Evolutionary conservation across 345 rosid genomes (phyloP), one percentile per base, ranked within the genome.

Genomic region (Eucalyptus polybractea): DNA sequence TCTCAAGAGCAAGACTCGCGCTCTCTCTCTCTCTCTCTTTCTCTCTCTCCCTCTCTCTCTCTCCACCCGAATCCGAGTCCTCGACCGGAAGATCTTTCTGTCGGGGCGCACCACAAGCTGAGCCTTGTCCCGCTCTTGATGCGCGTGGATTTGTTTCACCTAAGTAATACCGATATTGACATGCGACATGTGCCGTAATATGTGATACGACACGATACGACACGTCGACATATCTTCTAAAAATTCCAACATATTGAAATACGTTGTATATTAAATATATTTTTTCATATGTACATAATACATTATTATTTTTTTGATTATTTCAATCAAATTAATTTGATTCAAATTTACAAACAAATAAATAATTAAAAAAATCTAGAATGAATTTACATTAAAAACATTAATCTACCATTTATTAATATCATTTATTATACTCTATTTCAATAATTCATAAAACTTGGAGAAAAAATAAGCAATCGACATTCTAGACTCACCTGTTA

Each of bases 141-240:
- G 44, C 13, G 9, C 3, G 7, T 17, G 80, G 42, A 8, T 33
- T 5, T 6, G 22, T 12, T 40, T 67, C 40, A 31, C 11, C 1
- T 7, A 4, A 21, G 2, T 53, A 53, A 53, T 0, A 4, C 2
- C 0, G 2, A 53, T 1, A 8, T 4, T 7, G 2, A 53, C 25
- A 7, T 0, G 2, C 1, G 10, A 21, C 21, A 6, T 0, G 4
- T 6, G 53, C 15, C 0, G 1, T 13, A 4, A 47, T 47, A 47
- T 47, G 12, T 0, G 2, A 50, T 3, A 16, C 8, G 8, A 51
- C 7, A 6, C 2, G 56, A 51, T 0, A 19, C 4, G 4, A 53
- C 4, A 19, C 2, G 0, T 1, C 0, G 1, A 19, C 0, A 53
- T 1, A 53, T 21, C 2, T 53, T 19, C 0, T 19, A 0, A 19